Evolutionary conservation across 192 early-diverging fungal species (phyloP).

Genomic region (Endogone sp.): DNA sequence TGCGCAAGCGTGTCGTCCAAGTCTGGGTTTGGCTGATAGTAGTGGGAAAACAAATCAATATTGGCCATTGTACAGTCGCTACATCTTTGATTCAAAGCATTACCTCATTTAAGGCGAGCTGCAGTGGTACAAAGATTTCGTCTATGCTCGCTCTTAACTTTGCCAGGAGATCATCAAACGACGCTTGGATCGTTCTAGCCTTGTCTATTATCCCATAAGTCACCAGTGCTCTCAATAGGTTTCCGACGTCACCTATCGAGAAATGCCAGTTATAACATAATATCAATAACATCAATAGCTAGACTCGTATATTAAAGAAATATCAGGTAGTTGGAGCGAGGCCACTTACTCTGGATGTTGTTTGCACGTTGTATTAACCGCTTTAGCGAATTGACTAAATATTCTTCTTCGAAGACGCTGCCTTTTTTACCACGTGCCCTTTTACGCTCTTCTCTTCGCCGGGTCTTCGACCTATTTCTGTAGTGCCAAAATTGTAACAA

Average conservation of each 20-base stretch:
- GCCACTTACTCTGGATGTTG: constrained; percentile 46
- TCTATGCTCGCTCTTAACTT: constrained; percentile 30
- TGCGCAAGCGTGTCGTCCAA: background rate
- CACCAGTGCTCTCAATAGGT: constrained; percentile 46
- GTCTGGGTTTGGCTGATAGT: no score
- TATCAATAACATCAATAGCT: constrained; percentile 1
- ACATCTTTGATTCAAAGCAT: no score
- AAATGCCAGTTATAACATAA: background rate
- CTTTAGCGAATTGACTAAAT: constrained; percentile 69
- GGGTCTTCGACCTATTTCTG: constrained; percentile 67
- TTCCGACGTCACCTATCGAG: constrained; percentile 45
- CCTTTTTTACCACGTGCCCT: constrained; percentile 87
- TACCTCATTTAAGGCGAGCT: constrained; percentile 19
- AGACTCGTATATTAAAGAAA: background rate
- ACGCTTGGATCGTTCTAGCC: constrained; percentile 44
- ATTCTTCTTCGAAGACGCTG: constrained; percentile 87
- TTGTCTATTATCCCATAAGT: constrained; percentile 39
- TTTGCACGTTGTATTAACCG: constrained; percentile 55
- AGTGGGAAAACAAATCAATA: no score
- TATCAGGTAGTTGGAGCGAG: background rate
- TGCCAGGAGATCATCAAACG: constrained; percentile 41
- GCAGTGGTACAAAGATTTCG: constrained; percentile 52
- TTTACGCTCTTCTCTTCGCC: constrained; percentile 70
- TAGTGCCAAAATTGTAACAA: constrained; percentile 3
- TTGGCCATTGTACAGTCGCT: no score